Conservation (phyloP, 2,329 filamentous ascomycete genomes). For the Penicillium sp. region DNA sequence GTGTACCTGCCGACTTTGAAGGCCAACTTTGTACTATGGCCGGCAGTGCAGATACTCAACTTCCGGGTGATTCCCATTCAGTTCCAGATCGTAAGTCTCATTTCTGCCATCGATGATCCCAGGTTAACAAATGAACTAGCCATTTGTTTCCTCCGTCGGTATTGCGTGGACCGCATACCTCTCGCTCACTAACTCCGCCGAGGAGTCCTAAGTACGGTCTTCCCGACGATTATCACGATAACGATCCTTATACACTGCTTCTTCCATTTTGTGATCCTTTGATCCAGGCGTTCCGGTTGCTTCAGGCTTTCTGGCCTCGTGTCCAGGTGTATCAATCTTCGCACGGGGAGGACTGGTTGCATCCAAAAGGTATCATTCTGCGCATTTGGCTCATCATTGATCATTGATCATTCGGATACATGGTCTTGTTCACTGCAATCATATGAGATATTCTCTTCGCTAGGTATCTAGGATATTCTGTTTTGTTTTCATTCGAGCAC, state of each 20-base stretch:
- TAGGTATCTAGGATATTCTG: background rate
- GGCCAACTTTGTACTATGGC: conserved; percentile 95
- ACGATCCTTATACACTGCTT: conserved; percentile 14
- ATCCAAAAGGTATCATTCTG: conserved; percentile 14
- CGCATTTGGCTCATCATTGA: conserved; percentile 7
- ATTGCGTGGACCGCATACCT: conserved; percentile 98
- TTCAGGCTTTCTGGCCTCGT: conserved; percentile 11
- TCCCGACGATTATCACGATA: conserved; percentile 14
- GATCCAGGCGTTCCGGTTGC: conserved; percentile 16
- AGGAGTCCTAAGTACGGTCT: conserved; percentile 54
- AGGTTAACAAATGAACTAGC: conserved; percentile 52
- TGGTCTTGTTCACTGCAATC: background rate
- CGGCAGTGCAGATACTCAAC: conserved; percentile 92
- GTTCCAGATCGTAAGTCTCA: conserved; percentile 82
- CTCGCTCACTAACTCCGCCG: conserved; percentile 82
- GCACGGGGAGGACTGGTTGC: conserved; percentile 11
- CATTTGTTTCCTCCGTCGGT: conserved; percentile 91
- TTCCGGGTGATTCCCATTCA: conserved; percentile 93
- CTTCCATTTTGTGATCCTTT: background rate
- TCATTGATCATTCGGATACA: background rate
- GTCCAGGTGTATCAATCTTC: conserved; percentile 13
- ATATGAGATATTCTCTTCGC: background rate
- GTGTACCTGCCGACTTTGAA: conserved; percentile 93
- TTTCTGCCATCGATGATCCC: background rate
- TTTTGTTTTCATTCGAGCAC: background rate